These are phyloP conservation scores for Creolimax fragrantissima DNA, from an alignment of 78 protist species.

Conservation along the genomic window DNA sequence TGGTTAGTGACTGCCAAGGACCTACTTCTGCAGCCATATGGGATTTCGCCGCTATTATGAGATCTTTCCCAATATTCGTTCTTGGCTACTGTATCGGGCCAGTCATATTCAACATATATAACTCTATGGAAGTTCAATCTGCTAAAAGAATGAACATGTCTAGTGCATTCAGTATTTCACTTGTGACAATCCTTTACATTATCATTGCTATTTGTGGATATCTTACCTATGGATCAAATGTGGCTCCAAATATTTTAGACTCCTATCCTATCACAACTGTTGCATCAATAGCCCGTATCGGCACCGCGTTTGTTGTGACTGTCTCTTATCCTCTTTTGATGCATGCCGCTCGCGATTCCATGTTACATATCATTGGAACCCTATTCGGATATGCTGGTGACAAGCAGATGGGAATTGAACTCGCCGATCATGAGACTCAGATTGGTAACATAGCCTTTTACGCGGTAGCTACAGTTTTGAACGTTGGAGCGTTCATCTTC, in stretches of 20 bases:
- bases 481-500: background rate
- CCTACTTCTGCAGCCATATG: background rate
- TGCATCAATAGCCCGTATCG: background rate
- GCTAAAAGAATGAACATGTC: background rate
- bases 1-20: background rate
- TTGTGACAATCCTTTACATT: background rate
- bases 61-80: background rate
- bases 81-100: background rate
- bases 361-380: background rate
- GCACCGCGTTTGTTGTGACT: background rate
- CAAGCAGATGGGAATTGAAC: background rate
- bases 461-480: background rate
- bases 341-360: background rate
- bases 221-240: background rate
- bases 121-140: background rate
- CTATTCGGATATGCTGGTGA: background rate
- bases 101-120: background rate
- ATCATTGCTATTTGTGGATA: background rate
- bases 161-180: background rate
- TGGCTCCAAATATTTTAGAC: background rate
- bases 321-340: background rate
- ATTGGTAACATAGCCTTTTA: background rate
- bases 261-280: background rate
- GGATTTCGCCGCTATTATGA: background rate
- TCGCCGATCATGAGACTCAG: background rate